Evolutionary conservation across 2,329 filamentous ascomycete genomes (phyloP).

Genomic region (Aspergillus eucalypticola): DNA sequence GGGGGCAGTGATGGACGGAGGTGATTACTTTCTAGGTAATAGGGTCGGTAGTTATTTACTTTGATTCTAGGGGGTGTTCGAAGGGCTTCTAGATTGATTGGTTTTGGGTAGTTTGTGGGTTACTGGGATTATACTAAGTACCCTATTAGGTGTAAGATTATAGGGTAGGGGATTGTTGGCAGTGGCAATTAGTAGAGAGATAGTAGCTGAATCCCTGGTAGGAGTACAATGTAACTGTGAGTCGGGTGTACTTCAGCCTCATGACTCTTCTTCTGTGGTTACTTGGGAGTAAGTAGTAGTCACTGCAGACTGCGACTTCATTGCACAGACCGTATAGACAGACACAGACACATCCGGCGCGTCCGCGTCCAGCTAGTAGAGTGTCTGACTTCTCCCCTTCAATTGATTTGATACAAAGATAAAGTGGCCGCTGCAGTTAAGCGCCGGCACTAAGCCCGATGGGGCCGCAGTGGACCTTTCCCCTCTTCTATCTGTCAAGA

Average conservation of each 20-base stretch:
- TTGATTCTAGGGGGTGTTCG: not conserved
- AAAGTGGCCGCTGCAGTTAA: constrained; percentile 16
- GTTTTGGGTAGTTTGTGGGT: too few relatives aligned
- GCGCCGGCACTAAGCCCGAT: constrained; percentile 21
- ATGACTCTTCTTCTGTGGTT: too few relatives aligned
- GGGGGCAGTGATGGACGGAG: not conserved
- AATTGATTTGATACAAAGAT: too few relatives aligned
- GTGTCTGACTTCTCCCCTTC: not conserved
- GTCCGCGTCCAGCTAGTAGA: not conserved
- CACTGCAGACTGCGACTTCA: too few relatives aligned
- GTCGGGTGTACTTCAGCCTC: too few relatives aligned
- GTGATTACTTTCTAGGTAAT: too few relatives aligned
- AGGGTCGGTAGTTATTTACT: too few relatives aligned
- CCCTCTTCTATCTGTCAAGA: not conserved
- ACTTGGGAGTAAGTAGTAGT: too few relatives aligned
- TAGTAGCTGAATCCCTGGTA: too few relatives aligned
- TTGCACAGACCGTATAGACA: too few relatives aligned
- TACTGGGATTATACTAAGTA: not conserved
- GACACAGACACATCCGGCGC: not conserved
- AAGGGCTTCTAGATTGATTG: not conserved
- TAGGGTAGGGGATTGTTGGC: not conserved
- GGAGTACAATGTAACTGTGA: too few relatives aligned
- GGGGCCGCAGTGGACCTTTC: not conserved
- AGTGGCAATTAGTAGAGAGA: too few relatives aligned
- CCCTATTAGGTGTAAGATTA: not conserved